These are phyloP conservation scores for Davidsoniella virescens DNA, from an alignment of 2,329 filamentous ascomycete species.

Conservation along the genomic window DNA sequence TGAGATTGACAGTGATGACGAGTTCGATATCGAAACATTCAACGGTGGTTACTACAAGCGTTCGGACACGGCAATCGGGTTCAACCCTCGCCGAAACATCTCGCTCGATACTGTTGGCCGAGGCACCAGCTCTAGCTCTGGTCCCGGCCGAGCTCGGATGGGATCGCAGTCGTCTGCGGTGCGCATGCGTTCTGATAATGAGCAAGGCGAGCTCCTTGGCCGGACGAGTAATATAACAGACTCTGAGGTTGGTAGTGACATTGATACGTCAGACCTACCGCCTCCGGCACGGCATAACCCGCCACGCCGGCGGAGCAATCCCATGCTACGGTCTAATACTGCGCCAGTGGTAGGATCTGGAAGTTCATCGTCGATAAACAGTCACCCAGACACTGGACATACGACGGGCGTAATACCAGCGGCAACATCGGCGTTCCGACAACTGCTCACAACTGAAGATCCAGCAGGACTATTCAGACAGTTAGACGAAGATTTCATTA, in stretches of 20 bases:
- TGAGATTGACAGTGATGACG: conserved; percentile 92
- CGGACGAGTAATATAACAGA: conserved; percentile 33
- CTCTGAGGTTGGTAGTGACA: conserved; percentile 45
- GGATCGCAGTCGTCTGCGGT: conserved; percentile 32
- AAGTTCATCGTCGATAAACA: neutral
- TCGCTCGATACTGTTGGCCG: conserved; percentile 35
- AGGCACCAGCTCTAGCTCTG: conserved; percentile 13
- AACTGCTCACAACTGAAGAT: conserved; percentile 72
- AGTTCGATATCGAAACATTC: conserved; percentile 85
- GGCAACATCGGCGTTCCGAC: conserved; percentile 43
- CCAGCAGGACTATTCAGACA: conserved; percentile 81
- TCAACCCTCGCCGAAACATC: conserved; percentile 52
- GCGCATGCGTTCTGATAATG: conserved; percentile 33
- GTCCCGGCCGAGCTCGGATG: conserved; percentile 18
- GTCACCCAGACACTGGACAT: too few relatives aligned
- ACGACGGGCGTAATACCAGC: neutral
- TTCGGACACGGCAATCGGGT: conserved; percentile 59
- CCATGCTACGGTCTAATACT: conserved; percentile 10
- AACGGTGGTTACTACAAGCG: conserved; percentile 64
- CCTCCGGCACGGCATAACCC: conserved; percentile 37
- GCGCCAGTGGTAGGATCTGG: conserved; percentile 12
- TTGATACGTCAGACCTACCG: conserved; percentile 50
- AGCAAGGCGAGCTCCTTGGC: conserved; percentile 19
- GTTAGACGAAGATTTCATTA: conserved; percentile 90
- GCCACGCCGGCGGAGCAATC: conserved; percentile 17